Evolutionary conservation across 768 basidiomycete species (phyloP).

Genomic region (Amylocystis lapponica): DNA sequence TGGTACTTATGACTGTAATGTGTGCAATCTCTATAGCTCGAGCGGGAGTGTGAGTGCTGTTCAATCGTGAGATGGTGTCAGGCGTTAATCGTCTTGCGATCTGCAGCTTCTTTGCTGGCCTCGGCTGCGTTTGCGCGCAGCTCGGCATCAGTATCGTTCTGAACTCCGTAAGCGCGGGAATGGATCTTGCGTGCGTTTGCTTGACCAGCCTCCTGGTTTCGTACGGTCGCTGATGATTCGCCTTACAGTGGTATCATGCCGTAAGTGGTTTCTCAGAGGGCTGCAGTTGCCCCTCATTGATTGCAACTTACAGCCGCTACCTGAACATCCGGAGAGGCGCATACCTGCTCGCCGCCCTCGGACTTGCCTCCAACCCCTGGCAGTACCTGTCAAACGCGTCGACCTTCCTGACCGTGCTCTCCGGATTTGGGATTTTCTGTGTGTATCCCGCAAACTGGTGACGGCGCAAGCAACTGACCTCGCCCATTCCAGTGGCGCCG

Average conservation of each 20-base stretch:
- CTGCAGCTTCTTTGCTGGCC: conserved; percentile 2
- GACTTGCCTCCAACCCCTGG: conserved; percentile 2
- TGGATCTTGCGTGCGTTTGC: conserved; percentile 2
- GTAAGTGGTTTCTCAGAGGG: neutral
- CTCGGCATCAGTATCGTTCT: conserved; percentile 3
- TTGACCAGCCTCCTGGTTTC: neutral
- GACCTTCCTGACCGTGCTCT: conserved; percentile 2
- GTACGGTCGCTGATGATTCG: neutral
- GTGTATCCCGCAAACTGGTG: no score
- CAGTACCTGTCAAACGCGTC: conserved; percentile 3
- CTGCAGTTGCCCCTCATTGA: no score
- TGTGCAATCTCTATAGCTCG: neutral
- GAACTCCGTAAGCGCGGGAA: conserved; percentile 2
- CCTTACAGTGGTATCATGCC: conserved; percentile 1
- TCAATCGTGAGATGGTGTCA: neutral
- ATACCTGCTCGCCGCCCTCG: neutral
- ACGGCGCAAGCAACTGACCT: no score
- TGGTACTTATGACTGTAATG: neutral
- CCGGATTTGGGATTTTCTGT: neutral
- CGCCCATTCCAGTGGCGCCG: neutral
- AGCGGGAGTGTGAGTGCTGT: neutral
- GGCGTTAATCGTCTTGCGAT: neutral
- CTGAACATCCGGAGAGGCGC: conserved; percentile 3
- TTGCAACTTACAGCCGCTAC: neutral
- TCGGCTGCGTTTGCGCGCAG: conserved; percentile 2